These are phyloP conservation scores for Sarocladium brachiariae DNA, from an alignment of 2,329 filamentous ascomycete genomes.

Conservation along the genomic window DNA sequence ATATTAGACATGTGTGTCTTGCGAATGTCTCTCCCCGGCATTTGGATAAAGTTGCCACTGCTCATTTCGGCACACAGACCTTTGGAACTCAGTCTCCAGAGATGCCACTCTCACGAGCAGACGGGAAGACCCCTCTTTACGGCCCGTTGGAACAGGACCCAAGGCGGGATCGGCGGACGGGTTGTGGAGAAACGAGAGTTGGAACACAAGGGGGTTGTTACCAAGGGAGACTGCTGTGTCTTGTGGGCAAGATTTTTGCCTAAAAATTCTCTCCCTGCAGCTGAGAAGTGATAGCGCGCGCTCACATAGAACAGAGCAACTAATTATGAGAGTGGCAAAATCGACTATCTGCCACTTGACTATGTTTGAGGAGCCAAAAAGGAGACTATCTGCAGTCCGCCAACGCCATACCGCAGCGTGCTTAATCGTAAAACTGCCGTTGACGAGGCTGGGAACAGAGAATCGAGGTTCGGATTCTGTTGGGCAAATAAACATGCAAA, in stretches of 20 bases:
- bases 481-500: too few species aligned
- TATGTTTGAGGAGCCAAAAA: too few species aligned
- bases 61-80: background rate
- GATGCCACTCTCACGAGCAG: background rate
- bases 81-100: background rate
- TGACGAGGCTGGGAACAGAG: background rate
- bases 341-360: background rate
- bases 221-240: slow-evolving; percentile 1
- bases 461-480: background rate
- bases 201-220: background rate
- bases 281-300: slow-evolving; percentile 8
- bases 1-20: background rate
- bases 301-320: background rate
- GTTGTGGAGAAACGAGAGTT: slow-evolving; percentile 2
- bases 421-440: background rate
- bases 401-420: background rate
- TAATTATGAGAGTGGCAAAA: background rate
- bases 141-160: background rate
- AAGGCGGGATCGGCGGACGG: slow-evolving; percentile 1
- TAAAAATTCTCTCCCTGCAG: background rate
- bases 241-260: background rate
- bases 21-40: background rate
- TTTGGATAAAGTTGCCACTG: background rate
- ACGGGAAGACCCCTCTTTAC: background rate
- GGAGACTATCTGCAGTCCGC: background rate